phyloP scores from a whole-genome alignment of 371 early-diverging fungal genomes.

The Mortierella sp. region DNA sequence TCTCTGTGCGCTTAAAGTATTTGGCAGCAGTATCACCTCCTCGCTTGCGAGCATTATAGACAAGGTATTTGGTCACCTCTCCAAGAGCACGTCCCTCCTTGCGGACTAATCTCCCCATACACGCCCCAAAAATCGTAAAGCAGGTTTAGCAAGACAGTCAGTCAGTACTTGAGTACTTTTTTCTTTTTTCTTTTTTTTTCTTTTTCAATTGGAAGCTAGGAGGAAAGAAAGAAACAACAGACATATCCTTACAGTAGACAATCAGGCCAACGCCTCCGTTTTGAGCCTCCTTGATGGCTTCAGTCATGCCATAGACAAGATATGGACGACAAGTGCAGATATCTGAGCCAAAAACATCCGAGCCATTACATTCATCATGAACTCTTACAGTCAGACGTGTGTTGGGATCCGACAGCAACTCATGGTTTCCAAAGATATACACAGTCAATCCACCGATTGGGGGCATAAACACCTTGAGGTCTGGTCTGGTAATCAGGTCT shows the following conservation, averaged over 20 bases:
- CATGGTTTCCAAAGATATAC: conserved; percentile 94
- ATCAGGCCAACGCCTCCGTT: conserved; percentile 94
- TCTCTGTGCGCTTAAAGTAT: conserved; percentile 93
- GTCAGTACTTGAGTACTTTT: no score
- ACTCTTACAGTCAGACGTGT: conserved; percentile 90
- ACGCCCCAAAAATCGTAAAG: no score
- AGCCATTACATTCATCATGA: conserved; percentile 94
- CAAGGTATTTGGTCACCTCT: conserved; percentile 96
- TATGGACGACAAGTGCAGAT: conserved; percentile 97
- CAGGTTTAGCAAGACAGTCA: background rate
- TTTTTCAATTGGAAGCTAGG: no score
- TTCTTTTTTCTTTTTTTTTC: no score
- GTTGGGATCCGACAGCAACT: conserved; percentile 80
- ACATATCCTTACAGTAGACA: conserved; percentile 80
- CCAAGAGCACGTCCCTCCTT: conserved; percentile 97
- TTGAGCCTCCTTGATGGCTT: conserved; percentile 91
- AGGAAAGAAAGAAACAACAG: conserved; percentile 8
- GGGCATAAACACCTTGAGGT: conserved; percentile 93
- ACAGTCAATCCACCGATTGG: conserved; percentile 95
- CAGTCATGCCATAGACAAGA: conserved; percentile 93
- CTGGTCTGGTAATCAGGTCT: conserved; percentile 93
- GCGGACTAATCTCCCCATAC: no score
- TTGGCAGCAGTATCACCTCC: conserved; percentile 93
- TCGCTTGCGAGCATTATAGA: conserved; percentile 94
- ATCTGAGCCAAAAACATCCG: conserved; percentile 95